Conservation (phyloP, 495 filamentous ascomycete genomes). For the Chaetomium cochliodes region DNA sequence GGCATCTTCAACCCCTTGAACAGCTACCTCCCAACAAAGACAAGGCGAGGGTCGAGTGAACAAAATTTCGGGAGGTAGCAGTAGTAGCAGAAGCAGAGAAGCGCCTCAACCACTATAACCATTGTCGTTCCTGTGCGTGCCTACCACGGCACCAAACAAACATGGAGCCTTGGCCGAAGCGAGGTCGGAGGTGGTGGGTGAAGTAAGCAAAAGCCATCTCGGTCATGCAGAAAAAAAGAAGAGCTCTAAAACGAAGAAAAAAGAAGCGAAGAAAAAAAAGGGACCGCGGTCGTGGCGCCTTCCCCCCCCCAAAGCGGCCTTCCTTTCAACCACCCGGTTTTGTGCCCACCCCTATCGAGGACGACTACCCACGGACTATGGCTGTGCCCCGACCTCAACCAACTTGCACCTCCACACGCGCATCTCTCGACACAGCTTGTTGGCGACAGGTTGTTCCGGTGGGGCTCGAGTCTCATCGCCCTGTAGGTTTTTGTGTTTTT, state of each 20-base stretch:
- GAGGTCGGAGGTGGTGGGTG: slow-evolving; percentile 23
- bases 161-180: slow-evolving; percentile 34
- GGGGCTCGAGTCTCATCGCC: slow-evolving; percentile 22
- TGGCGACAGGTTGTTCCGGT: slow-evolving; percentile 17
- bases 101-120: slow-evolving; percentile 15
- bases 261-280: slow-evolving; percentile 32
- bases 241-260: slow-evolving; percentile 31
- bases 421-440: slow-evolving; percentile 25
- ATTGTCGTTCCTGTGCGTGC: slow-evolving; percentile 34
- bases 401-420: slow-evolving; percentile 17
- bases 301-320: slow-evolving; percentile 29
- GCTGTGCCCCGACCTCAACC: slow-evolving; percentile 9
- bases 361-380: slow-evolving; percentile 19
- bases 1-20: slow-evolving; percentile 17
- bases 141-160: slow-evolving; percentile 42
- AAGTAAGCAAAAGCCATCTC: slow-evolving; percentile 43
- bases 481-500: slow-evolving; percentile 12
- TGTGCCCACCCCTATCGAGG: slow-evolving; percentile 20
- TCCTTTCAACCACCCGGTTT: slow-evolving; percentile 30
- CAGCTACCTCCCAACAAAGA: slow-evolving; percentile 15
- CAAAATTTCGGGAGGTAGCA: slow-evolving; percentile 37
- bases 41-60: slow-evolving; percentile 12
- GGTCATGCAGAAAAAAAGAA: slow-evolving; percentile 48
- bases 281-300: slow-evolving; percentile 19
- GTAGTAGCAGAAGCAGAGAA: slow-evolving; percentile 29